phyloP scores from a whole-genome alignment of 495 filamentous ascomycete genomes.

The Astrocystis sublimbata region DNA sequence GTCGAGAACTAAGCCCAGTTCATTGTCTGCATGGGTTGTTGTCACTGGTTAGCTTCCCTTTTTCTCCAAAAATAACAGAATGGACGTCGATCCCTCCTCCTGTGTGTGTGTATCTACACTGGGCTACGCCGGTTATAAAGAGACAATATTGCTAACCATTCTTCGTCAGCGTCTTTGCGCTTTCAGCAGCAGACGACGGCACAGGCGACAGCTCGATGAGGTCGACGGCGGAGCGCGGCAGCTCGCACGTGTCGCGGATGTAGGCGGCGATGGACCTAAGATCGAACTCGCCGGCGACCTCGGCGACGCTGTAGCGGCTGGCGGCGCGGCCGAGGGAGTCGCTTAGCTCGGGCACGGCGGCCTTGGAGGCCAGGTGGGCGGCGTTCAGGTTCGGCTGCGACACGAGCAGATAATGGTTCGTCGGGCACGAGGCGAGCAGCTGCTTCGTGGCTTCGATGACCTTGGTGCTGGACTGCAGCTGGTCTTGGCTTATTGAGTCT shows the following conservation, averaged over 20 bases:
- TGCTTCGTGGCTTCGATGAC: slow-evolving; percentile 43
- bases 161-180: slow-evolving; percentile 58
- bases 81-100: too few species aligned
- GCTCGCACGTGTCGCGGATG: slow-evolving; percentile 33
- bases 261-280: slow-evolving; percentile 35
- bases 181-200: slow-evolving; percentile 35
- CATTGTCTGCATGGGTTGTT: slow-evolving; percentile 33
- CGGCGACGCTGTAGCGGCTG: slow-evolving; percentile 49
- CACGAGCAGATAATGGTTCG: slow-evolving; percentile 77
- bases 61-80: too few species aligned
- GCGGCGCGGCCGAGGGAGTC: slow-evolving; percentile 26
- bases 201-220: slow-evolving; percentile 54
- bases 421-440: slow-evolving; percentile 66
- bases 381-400: slow-evolving; percentile 75
- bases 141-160: slow-evolving; percentile 54
- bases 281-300: slow-evolving; percentile 64
- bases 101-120: background rate
- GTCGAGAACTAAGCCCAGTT: slow-evolving; percentile 41
- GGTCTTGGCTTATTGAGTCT: slow-evolving; percentile 27
- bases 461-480: slow-evolving; percentile 47
- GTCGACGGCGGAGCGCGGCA: slow-evolving; percentile 37
- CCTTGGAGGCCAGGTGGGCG: slow-evolving; percentile 57
- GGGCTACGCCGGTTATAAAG: background rate
- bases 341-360: slow-evolving; percentile 62
- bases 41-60: slow-evolving; percentile 22